phyloP scores from a whole-genome alignment of 495 filamentous ascomycete species.

The Trichocladium antarcticum region DNA sequence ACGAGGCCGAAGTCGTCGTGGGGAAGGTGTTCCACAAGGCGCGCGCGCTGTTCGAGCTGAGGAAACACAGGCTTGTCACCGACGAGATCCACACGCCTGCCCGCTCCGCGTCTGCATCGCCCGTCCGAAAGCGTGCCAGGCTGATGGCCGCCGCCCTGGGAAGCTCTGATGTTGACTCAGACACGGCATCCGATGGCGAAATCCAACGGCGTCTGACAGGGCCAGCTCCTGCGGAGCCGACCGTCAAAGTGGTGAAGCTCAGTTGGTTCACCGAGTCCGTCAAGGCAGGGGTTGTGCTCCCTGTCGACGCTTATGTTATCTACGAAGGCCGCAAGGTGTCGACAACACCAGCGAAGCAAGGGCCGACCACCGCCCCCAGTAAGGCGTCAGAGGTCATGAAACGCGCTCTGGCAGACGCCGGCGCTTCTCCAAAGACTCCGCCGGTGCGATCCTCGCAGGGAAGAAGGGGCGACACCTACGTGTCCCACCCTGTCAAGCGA shows the following conservation, averaged over 20 bases:
- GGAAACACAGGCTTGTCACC: constrained; percentile 46
- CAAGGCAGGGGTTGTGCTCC: constrained; percentile 40
- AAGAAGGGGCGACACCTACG: constrained; percentile 3
- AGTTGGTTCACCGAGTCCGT: constrained; percentile 64
- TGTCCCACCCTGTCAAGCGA: constrained; percentile 4
- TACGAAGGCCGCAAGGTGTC: constrained; percentile 46
- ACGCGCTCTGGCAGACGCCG: constrained; percentile 26
- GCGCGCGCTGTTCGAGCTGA: constrained; percentile 67
- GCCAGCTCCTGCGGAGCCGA: constrained; percentile 3
- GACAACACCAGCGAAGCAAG: constrained; percentile 8
- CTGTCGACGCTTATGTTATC: constrained; percentile 50
- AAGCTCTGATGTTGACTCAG: constrained; percentile 26
- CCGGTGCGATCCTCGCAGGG: constrained; percentile 13
- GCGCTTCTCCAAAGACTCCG: neutral
- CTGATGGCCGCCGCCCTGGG: constrained; percentile 3
- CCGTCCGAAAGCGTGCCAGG: constrained; percentile 30
- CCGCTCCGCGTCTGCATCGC: constrained; percentile 3
- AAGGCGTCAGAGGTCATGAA: constrained; percentile 22
- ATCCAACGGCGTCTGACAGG: neutral
- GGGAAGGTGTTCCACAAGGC: constrained; percentile 56
- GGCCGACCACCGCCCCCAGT: constrained; percentile 5
- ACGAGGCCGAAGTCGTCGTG: constrained; percentile 62
- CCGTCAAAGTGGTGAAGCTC: constrained; percentile 59
- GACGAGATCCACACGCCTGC: constrained; percentile 42
- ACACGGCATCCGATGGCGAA: constrained; percentile 29